Evolutionary conservation across 169 alveolate species (phyloP).

Genomic region (Eimeria falciformis): DNA sequence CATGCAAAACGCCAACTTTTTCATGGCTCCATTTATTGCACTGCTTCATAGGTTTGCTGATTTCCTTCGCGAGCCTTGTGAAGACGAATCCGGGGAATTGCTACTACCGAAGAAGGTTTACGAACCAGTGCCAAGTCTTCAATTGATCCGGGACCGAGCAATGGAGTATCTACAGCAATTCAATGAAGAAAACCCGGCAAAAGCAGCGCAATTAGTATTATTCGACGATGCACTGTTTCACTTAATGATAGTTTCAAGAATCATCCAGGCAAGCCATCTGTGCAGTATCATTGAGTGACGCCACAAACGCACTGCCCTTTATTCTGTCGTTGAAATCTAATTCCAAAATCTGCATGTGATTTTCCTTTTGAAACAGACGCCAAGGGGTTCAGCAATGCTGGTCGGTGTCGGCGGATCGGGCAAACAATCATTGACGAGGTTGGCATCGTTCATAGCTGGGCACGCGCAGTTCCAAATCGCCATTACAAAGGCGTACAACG

Average conservation of each 20-base stretch:
- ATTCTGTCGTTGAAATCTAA: neutral
- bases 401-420: conserved; percentile 99
- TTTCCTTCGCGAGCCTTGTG: conserved; percentile 88
- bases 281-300: neutral
- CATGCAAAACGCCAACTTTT: too few relatives aligned
- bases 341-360: neutral
- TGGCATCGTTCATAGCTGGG: conserved; percentile 92
- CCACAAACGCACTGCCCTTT: neutral
- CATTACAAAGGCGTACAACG: conserved; percentile 93
- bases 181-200: conserved; percentile 93
- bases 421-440: conserved; percentile 95
- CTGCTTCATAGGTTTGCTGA: conserved; percentile 82
- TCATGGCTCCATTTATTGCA: too few relatives aligned
- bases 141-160: conserved; percentile 86
- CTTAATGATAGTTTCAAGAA: conserved; percentile 93
- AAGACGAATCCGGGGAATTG: conserved; percentile 88
- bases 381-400: conserved; percentile 95
- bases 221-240: conserved; percentile 97
- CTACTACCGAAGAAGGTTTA: conserved; percentile 90
- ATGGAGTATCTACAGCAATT: conserved; percentile 90
- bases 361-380: conserved; percentile 83
- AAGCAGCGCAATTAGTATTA: conserved; percentile 95
- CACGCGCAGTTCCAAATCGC: conserved; percentile 91
- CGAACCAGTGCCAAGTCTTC: conserved; percentile 80
- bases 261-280: conserved; percentile 88